Base-by-base conservation (phyloP, 2,329 filamentous ascomycete species). In the Penicillium italicum region DNA sequence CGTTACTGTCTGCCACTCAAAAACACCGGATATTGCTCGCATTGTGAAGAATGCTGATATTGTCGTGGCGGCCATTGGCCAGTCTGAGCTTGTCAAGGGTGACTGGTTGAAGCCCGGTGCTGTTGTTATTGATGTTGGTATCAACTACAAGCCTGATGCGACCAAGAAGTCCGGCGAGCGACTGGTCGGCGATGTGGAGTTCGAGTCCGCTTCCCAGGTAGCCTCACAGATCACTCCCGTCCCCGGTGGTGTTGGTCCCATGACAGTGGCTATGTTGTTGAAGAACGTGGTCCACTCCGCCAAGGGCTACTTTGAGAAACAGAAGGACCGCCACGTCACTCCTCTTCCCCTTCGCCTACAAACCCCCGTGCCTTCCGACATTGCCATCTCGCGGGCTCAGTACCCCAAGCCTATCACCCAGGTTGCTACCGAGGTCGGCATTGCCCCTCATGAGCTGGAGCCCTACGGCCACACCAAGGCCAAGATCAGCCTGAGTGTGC, bases 191-290 rank as follows among this genome's bases (percentile, higher is more conserved):
- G 94, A 99, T 72, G 94, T 99, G 40, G 91, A 99, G 68, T 97
- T 86, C 66, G 91, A 91, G 49, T 85, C 89, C 41, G 93, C 93
- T 16, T 82, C 82, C 16, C 81, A 95, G 71, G 89, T 97, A 40
- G 94, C 92, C 20, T 96, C 92, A 2, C 84, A 89, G 68, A 97
- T 99, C 69, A 99, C 94, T 2, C 94, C 94, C 1, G 94, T 99
- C 2, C 94, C 94, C 1, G 94, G 94, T 55, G 94, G 94, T 74
- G 94, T 99, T 56, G 94, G 94, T 0, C 94, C 94, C 48, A 99
- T 99, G 94, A 99, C 94, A 3, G 92, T 99, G 61, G 94, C 94
- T 57, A 99, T 99, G 94, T 81, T 99, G 45, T 79, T 99, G 66
- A 90, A 96, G 75, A 99, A 99, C 70, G 92, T 97, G 9, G 88